phyloP scores from a whole-genome alignment of 2,329 filamentous ascomycete genomes.

The Clathrospora elynae region DNA sequence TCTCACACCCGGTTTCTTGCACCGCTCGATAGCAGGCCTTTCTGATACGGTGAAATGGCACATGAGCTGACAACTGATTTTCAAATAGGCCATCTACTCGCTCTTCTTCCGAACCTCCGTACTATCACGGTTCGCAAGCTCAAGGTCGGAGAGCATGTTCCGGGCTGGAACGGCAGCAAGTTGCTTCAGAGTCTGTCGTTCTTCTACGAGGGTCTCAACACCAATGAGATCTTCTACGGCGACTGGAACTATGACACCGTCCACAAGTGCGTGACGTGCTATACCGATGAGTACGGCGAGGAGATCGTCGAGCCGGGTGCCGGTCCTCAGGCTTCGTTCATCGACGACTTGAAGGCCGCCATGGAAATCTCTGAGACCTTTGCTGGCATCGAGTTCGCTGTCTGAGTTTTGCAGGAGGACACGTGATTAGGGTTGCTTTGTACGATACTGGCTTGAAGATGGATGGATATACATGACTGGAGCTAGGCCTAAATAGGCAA shows the following conservation, averaged over 20 bases:
- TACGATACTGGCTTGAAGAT: background rate
- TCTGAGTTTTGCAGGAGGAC: too few species aligned
- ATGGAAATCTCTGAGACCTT: background rate
- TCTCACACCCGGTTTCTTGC: background rate
- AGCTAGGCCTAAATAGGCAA: too few species aligned
- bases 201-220: conserved; percentile 10
- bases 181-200: conserved; percentile 20
- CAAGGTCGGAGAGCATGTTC: conserved; percentile 23
- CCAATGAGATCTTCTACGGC: conserved; percentile 23
- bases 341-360: conserved; percentile 21
- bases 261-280: conserved; percentile 16
- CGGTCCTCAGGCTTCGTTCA: conserved; percentile 22
- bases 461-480: background rate
- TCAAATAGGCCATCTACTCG: conserved; percentile 1
- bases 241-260: conserved; percentile 27
- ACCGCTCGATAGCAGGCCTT: too few species aligned
- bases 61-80: too few species aligned
- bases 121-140: conserved; percentile 21
- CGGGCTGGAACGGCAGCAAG: conserved; percentile 12
- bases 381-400: background rate
- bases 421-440: too few species aligned
- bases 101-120: conserved; percentile 12
- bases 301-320: conserved; percentile 8
- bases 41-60: too few species aligned
- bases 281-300: conserved; percentile 25